Evolutionary conservation across 1,284 basidiomycete genomes (phyloP).

Genomic region (Papiliotrema fonsecae): DNA sequence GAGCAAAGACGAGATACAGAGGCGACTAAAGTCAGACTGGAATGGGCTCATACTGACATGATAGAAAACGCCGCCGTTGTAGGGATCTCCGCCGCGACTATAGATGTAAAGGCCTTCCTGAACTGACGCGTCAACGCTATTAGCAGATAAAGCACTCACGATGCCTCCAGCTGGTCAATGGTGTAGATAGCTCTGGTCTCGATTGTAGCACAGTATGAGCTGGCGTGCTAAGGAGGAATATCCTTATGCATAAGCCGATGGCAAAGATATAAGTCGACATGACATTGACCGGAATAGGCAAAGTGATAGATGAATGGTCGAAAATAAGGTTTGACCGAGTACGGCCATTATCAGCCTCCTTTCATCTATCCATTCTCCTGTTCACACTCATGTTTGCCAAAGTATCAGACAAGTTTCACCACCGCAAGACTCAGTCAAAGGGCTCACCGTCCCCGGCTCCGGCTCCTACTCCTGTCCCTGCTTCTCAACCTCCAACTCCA

Average conservation of each 20-base stretch:
- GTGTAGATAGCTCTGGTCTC: conserved; percentile 70
- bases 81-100: conserved; percentile 69
- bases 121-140: conserved; percentile 53
- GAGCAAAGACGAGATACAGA: conserved; percentile 70
- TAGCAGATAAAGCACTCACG: conserved; percentile 23
- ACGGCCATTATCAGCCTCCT: too few species aligned
- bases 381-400: conserved; percentile 46
- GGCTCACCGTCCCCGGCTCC: conserved; percentile 2
- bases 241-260: background rate
- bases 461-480: too few species aligned
- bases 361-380: too few species aligned
- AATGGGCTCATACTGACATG: conserved; percentile 57
- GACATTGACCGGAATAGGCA: background rate
- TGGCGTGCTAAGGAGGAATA: background rate
- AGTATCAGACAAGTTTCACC: conserved; percentile 44
- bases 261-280: too few species aligned
- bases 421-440: conserved; percentile 30
- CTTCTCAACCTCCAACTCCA: conserved; percentile 1
- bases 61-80: conserved; percentile 74
- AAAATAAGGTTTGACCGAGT: too few species aligned
- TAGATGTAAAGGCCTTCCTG: conserved; percentile 80
- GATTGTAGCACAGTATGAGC: conserved; percentile 31
- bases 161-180: conserved; percentile 64
- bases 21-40: conserved; percentile 60
- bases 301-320: too few species aligned